phyloP scores from a whole-genome alignment of 352 stramenopile species.

The Blastocystis sp. region DNA sequence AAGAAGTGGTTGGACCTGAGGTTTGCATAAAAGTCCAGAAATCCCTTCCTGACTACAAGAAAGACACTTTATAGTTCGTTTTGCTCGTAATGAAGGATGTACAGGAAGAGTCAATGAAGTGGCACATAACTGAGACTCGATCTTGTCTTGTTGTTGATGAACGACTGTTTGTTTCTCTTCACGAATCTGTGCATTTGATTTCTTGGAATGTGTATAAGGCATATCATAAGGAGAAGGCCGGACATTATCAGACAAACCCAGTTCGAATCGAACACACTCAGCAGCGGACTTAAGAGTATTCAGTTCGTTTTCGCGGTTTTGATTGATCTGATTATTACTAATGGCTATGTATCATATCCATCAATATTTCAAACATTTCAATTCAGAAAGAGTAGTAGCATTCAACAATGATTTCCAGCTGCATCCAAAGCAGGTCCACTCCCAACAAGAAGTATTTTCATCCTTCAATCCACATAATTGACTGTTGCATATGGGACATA shows the following conservation, averaged over 20 bases:
- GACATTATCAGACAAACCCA: background rate
- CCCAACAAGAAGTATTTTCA: background rate
- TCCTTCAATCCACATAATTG: background rate
- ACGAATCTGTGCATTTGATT: too few species aligned
- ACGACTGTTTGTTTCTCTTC: too few species aligned
- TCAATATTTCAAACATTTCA: too few species aligned
- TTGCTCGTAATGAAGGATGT: background rate
- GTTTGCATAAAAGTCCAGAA: background rate
- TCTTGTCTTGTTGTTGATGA: too few species aligned
- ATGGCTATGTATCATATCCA: too few species aligned
- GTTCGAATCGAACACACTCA: background rate
- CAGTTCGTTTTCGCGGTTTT: too few species aligned
- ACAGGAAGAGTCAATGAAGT: background rate
- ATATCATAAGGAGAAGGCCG: background rate
- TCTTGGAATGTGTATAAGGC: background rate
- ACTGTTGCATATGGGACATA: slow-evolving; percentile 4
- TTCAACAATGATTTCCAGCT: slow-evolving; percentile 16
- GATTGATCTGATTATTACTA: too few species aligned
- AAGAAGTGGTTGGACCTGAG: slow-evolving; percentile 35
- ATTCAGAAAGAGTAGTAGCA: background rate
- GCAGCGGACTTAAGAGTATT: background rate
- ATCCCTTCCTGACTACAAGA: background rate
- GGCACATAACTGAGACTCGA: too few species aligned
- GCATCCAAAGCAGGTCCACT: slow-evolving; percentile 26
- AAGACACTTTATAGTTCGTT: background rate